These are phyloP conservation scores for Schizothecium vesticola DNA, from an alignment of 495 filamentous ascomycete species.

Conservation along the genomic window DNA sequence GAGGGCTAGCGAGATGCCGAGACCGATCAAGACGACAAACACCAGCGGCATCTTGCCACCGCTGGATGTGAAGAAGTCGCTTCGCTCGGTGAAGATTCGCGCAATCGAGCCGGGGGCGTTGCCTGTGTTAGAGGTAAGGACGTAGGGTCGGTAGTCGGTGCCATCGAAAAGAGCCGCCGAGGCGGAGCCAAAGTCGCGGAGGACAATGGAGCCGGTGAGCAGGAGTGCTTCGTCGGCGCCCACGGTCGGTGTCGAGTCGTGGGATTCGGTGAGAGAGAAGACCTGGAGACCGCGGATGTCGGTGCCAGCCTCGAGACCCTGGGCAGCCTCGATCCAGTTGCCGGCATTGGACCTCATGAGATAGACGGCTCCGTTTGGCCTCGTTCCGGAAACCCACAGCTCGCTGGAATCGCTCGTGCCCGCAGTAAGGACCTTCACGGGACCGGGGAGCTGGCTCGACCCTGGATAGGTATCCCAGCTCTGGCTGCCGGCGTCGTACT, in stretches of 20 bases:
- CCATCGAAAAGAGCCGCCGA: constrained; percentile 90
- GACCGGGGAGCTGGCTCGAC: constrained; percentile 65
- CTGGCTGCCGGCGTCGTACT: constrained; percentile 61
- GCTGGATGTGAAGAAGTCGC: constrained; percentile 54
- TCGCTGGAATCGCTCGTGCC: constrained; percentile 59
- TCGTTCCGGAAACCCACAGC: constrained; percentile 74
- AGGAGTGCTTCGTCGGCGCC: constrained; percentile 65
- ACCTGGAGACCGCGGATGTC: constrained; percentile 75
- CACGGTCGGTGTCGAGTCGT: constrained; percentile 55
- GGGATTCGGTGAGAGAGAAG: constrained; percentile 60
- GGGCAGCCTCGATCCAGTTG: constrained; percentile 48
- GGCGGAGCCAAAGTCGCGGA: constrained; percentile 68
- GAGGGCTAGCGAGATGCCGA: constrained; percentile 80
- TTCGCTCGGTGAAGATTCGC: constrained; percentile 68
- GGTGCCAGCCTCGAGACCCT: constrained; percentile 57
- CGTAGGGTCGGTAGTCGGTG: constrained; percentile 67
- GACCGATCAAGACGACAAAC: constrained; percentile 85
- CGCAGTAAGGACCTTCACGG: constrained; percentile 68
- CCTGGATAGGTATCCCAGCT: constrained; percentile 62
- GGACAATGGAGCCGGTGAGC: constrained; percentile 69
- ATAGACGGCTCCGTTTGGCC: constrained; percentile 63
- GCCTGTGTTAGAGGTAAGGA: constrained; percentile 62
- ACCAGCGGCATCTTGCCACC: constrained; percentile 61
- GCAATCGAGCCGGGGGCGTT: constrained; percentile 66
- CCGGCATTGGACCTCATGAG: constrained; percentile 68